Base-by-base conservation (phyloP, 2,329 filamentous ascomycete species). In the Fusarium sp. region DNA sequence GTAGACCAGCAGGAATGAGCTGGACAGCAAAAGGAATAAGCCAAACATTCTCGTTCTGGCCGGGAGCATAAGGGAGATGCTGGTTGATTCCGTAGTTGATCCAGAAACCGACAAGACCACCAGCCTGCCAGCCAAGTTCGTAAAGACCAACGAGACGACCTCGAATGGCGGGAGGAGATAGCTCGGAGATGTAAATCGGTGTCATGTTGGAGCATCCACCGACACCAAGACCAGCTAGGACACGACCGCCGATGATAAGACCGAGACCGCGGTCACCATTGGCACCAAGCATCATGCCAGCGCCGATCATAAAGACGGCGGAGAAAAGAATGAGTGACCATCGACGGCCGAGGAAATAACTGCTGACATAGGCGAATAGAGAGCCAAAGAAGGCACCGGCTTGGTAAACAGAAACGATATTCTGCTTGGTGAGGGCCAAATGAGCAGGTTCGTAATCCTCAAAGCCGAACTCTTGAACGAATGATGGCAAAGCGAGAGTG, bases 311-410 rank as follows among this genome's bases (percentile, higher is more conserved):
- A 78, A 94, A 94, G 67, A 94, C 70, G 34, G 85, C 55, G 3
- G 84, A 80, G 75, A 89, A 91, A 46, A 88, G 67, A 67, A 89
- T 80, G 4, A 94, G 82, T 23, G 88, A 90, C 75, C 83, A 86
- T 73, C 87, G 87, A 23, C 92, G 86, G 30, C 92, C 92, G 65
- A 90, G 81, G 76, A 86, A 92, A 81, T 91, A 89, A 31, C 86
- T 88, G 34, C 87, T 85, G 10, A 82, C 84, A 71, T 91, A 94
- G 58, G 89, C 91, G 62, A 86, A 85, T 40, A 93, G 80, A n/a
- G 89, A 88, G 51, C 92, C 92, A 72, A 95, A 94, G 81, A 96
- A 94, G 62, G 92, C 92, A 62, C 92, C 92, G 11, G 92, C 92
- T 79, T 95, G 92, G 80, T 93, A 94, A 55, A 91, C 87, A 28